Evolutionary conservation across 768 basidiomycete genomes (phyloP).

Genomic region (Tricholoma hemisulphureum): DNA sequence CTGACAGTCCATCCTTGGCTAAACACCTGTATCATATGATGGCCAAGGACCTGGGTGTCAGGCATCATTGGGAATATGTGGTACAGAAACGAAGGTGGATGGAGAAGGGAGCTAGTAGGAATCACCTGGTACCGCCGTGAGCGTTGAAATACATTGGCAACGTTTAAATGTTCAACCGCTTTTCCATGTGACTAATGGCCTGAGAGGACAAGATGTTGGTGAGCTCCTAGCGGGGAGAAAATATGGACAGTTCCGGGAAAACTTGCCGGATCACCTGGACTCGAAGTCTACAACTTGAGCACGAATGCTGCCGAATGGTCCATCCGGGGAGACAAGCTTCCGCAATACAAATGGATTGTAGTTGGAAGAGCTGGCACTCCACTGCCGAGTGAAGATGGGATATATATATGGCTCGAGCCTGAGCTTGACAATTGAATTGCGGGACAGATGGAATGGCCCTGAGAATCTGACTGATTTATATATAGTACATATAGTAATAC

Average conservation of each 20-base stretch:
- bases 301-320: constrained; percentile 5
- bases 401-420: no score
- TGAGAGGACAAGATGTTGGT: constrained; percentile 11
- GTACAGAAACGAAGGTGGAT: not conserved
- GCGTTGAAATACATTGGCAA: constrained; percentile 8
- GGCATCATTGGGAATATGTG: not conserved
- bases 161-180: constrained; percentile 27
- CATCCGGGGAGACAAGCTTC: not conserved
- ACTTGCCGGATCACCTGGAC: not conserved
- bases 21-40: not conserved
- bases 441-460: no score
- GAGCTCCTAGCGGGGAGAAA: constrained; percentile 1
- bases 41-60: not conserved
- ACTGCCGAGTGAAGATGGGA: no score
- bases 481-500: not conserved
- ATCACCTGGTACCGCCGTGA: constrained; percentile 2
- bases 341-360: no score
- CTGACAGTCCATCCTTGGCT: not conserved
- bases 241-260: not conserved
- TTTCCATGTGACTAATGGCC: constrained; percentile 27
- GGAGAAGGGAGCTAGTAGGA: not conserved
- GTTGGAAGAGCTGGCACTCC: no score
- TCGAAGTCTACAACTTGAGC: not conserved
- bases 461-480: no score
- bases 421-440: no score